Evolutionary conservation across 2,329 filamentous ascomycete species (phyloP).

Genomic region (Cyphellophora europaea): DNA sequence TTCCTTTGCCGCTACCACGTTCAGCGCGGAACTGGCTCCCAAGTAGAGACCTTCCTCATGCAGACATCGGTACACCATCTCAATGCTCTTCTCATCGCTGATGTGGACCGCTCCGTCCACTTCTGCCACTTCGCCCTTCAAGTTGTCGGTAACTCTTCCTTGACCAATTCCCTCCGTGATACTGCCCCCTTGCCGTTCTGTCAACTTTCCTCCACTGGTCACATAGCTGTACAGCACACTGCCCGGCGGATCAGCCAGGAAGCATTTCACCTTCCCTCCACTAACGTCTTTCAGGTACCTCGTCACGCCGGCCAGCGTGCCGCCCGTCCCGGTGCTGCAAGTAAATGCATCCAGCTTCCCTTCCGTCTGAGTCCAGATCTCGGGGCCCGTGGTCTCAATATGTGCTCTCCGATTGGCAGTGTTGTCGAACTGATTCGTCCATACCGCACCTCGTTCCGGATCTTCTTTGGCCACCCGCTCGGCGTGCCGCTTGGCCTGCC

Average conservation of each 20-base stretch:
- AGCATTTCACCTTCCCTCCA: conserved; percentile 70
- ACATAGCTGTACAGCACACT: conserved; percentile 91
- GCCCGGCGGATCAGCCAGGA: conserved; percentile 88
- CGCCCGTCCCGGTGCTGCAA: conserved; percentile 86
- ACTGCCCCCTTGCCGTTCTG: conserved; percentile 72
- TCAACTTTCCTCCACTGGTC: conserved; percentile 68
- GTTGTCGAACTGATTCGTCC: conserved; percentile 99
- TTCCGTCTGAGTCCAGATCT: conserved; percentile 88
- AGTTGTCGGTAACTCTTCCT: conserved; percentile 90
- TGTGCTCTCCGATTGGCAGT: conserved; percentile 86
- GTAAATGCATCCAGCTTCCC: conserved; percentile 90
- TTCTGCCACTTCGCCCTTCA: conserved; percentile 72
- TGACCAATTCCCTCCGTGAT: conserved; percentile 98
- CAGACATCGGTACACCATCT: conserved; percentile 93
- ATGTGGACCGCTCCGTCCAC: conserved; percentile 80
- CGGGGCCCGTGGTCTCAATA: conserved; percentile 91
- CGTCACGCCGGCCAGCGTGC: conserved; percentile 82
- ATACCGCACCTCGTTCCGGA: conserved; percentile 67
- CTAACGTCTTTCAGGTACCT: conserved; percentile 79
- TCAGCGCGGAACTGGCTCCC: conserved; percentile 85
- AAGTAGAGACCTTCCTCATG: conserved; percentile 95
- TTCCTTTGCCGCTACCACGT: conserved; percentile 91
- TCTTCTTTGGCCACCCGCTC: conserved; percentile 44
- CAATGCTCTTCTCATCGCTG: conserved; percentile 85
- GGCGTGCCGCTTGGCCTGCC: conserved; percentile 87